Base-by-base conservation (phyloP, 225 moss, liverwort and hornwort genomes). In the Sphagnum tenellum region DNA sequence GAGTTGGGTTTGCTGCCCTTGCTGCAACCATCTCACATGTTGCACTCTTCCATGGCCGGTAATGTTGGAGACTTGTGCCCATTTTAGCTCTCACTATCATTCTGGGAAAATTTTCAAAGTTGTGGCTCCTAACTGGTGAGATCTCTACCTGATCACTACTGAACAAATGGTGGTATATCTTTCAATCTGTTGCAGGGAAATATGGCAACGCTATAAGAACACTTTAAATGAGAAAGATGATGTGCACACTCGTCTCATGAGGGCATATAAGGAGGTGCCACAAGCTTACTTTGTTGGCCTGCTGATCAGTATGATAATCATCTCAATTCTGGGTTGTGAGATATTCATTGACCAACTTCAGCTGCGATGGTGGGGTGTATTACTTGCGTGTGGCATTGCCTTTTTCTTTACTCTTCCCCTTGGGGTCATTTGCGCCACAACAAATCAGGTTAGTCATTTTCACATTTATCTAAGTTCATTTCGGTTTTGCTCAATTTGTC, bases 301-400 rank as follows among this genome's bases (percentile, higher is more conserved):
- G 50, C 73, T 84, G 12, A 51, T 66, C 8, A 5, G 66, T 29
- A 72, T 77, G 70, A 69, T 84, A 44, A 11, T 51, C 45, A 47
- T 84, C 55, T 76, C 84, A 2, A 71, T 78, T 8, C 55, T 67
- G 29, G 67, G 70, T 55, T 77, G 77, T 56, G 71, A 73, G 52
- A 7, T 72, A 8, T 77, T 63, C 74, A 75, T 68, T 5, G 75
- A 72, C 3, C 77, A 84, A 66, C 68, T 84, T 2, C 84, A 84
- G 67, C 67, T 84, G 44, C 84, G 72, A 3, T 84, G 84, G 84
- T 84, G 84, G 84, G 80, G 84, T 50, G 75, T 84, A 3, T 51
- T 84, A 12, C 49, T 80, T 47, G 77, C 80, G 1, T 77, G 77
- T 44, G 75, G 47, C 12, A 57, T 80, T 50, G 67, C 75, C 10